phyloP scores from a whole-genome alignment of 148 eudicot genomes.

The Silene uniflora region DNA sequence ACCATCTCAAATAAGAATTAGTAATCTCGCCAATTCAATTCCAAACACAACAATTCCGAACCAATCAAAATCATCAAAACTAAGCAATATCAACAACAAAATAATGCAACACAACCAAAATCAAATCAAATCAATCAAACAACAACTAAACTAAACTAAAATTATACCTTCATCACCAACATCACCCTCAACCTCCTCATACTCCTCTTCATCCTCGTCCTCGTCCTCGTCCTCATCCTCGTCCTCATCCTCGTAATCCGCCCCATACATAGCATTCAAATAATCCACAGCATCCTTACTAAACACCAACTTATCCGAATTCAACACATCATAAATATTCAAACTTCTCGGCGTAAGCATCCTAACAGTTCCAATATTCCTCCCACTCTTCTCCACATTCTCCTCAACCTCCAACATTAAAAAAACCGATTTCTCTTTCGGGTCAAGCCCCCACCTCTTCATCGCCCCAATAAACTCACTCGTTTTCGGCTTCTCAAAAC shows the following conservation, averaged over 20 bases:
- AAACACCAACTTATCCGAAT: slow-evolving; percentile 72
- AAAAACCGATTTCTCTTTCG: slow-evolving; percentile 69
- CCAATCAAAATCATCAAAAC: not conserved
- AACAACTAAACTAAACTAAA: not conserved
- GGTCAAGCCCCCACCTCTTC: slow-evolving; percentile 84
- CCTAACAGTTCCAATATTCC: slow-evolving; percentile 81
- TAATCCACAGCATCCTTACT: slow-evolving; percentile 62
- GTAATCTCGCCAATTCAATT: not conserved
- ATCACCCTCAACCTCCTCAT: slow-evolving; percentile 29
- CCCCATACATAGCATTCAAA: slow-evolving; percentile 80
- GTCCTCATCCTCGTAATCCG: slow-evolving; percentile 39
- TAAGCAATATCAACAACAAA: not conserved
- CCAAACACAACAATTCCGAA: not conserved
- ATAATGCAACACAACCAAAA: not conserved
- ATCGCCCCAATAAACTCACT: slow-evolving; percentile 76
- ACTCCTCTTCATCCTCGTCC: slow-evolving; percentile 24
- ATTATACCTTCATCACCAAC: slow-evolving; percentile 26
- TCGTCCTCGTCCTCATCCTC: slow-evolving; percentile 39
- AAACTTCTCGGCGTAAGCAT: slow-evolving; percentile 85
- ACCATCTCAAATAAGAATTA: too few species aligned
- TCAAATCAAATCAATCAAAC: not conserved
- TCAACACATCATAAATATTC: slow-evolving; percentile 82
- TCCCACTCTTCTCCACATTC: slow-evolving; percentile 70
- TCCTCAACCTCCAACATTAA: slow-evolving; percentile 59
- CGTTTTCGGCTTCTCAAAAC: slow-evolving; percentile 76